Evolutionary conservation across 108 stramenopile genomes (phyloP).

Genomic region (Pseudonitzschia multistriata): DNA sequence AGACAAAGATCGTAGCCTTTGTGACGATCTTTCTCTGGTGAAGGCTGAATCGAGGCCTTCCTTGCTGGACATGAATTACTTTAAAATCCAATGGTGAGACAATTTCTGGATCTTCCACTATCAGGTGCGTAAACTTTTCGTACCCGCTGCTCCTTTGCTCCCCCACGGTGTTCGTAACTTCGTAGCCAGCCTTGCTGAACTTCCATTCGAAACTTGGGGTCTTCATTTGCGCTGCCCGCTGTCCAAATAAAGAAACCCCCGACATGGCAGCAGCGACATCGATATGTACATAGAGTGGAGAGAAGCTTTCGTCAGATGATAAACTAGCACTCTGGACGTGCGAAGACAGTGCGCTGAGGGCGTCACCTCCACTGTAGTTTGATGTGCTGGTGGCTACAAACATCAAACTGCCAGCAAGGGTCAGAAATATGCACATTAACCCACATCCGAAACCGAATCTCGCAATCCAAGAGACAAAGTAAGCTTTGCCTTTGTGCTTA

Average conservation of each 20-base stretch:
- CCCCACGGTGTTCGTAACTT: slow-evolving; percentile 49
- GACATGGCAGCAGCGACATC: slow-evolving; percentile 88
- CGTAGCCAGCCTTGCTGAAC: slow-evolving; percentile 83
- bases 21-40: slow-evolving; percentile 47
- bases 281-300: slow-evolving; percentile 55
- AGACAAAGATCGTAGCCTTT: slow-evolving; percentile 59
- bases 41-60: slow-evolving; percentile 62
- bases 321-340: slow-evolving; percentile 31
- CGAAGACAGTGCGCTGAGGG: slow-evolving; percentile 42
- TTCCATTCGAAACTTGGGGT: slow-evolving; percentile 30
- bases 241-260: slow-evolving; percentile 87
- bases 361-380: slow-evolving; percentile 89
- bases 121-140: slow-evolving; percentile 53
- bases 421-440: slow-evolving; percentile 33
- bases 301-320: slow-evolving; percentile 6
- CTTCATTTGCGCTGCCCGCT: slow-evolving; percentile 41
- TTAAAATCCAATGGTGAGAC: slow-evolving; percentile 40
- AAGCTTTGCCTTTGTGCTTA: slow-evolving; percentile 26
- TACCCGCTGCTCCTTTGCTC: not conserved
- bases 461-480: slow-evolving; percentile 25
- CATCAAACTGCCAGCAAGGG: slow-evolving; percentile 55
- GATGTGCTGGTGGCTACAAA: slow-evolving; percentile 63
- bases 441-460: slow-evolving; percentile 38
- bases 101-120: slow-evolving; percentile 54
- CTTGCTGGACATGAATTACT: slow-evolving; percentile 51